Evolutionary conservation across 2,329 filamentous ascomycete species (phyloP).

Genomic region (Lecanosticta acicola): DNA sequence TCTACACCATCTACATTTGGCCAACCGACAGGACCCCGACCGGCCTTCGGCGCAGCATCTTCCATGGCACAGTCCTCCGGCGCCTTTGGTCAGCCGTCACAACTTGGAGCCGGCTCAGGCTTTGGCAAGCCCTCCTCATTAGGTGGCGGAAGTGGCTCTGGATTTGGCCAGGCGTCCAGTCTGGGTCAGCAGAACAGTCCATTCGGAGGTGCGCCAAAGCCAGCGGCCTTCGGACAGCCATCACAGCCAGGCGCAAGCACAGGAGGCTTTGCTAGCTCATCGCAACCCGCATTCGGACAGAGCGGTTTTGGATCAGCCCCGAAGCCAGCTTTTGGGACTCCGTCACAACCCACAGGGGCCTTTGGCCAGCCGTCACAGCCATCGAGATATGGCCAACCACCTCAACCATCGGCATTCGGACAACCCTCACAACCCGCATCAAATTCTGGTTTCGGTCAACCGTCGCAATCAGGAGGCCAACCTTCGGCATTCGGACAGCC

Average conservation of each 20-base stretch:
- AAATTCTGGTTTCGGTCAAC: constrained; percentile 36
- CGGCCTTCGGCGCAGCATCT: constrained; percentile 21
- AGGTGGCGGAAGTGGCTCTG: constrained; percentile 2
- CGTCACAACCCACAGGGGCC: constrained; percentile 16
- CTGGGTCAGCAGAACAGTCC: constrained; percentile 19
- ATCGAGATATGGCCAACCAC: constrained; percentile 38
- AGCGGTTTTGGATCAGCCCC: constrained; percentile 7
- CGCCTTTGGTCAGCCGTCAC: constrained; percentile 26
- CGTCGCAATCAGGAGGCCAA: constrained; percentile 19
- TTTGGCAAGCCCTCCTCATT: constrained; percentile 6
- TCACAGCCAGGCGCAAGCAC: constrained; percentile 7
- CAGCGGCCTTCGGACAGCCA: constrained; percentile 37
- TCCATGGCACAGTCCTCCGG: constrained; percentile 12
- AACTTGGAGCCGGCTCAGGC: constrained; percentile 10
- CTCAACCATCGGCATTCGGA: constrained; percentile 19
- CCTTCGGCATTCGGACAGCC: constrained; percentile 36
- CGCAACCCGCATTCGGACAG: constrained; percentile 4
- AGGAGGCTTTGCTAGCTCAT: constrained; percentile 8
- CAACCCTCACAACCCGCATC: constrained; percentile 8
- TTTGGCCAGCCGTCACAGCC: constrained; percentile 20
- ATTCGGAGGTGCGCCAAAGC: constrained; percentile 13
- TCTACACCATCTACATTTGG: constrained; percentile 8
- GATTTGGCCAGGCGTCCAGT: constrained; percentile 19
- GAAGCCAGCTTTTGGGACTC: constrained; percentile 37
- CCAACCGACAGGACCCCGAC: constrained; percentile 5